These are phyloP conservation scores for Verticillium dahliae DNA, from an alignment of 2,329 filamentous ascomycete genomes.

Conservation along the genomic window DNA sequence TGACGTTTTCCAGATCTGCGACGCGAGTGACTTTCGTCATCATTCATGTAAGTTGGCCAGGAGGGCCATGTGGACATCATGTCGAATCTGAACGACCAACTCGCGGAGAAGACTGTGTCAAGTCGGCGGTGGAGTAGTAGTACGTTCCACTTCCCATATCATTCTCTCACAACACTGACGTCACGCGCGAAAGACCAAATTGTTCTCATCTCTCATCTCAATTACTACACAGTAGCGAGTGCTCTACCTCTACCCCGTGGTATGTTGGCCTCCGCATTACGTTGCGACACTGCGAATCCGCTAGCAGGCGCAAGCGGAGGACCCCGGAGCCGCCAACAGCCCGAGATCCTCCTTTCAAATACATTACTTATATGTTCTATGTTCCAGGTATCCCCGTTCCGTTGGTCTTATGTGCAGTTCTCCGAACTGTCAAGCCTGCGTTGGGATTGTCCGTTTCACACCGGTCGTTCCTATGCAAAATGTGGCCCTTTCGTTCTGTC, in stretches of 20 bases:
- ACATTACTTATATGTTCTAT: slow-evolving; percentile 12
- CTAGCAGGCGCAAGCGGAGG: slow-evolving; percentile 1
- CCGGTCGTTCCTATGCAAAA: slow-evolving; percentile 7
- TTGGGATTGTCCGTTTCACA: slow-evolving; percentile 7
- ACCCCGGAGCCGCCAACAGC: background rate
- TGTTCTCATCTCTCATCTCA: background rate
- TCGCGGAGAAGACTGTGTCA: no score
- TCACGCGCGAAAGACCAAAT: background rate
- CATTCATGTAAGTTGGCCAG: no score
- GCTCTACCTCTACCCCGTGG: slow-evolving; percentile 12
- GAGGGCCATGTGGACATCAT: no score
- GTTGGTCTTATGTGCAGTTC: slow-evolving; percentile 4
- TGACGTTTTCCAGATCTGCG: no score
- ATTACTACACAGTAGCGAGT: slow-evolving; percentile 11
- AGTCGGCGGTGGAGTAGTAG: no score
- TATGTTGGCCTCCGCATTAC: slow-evolving; percentile 4
- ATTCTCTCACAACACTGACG: background rate
- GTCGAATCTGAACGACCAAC: no score
- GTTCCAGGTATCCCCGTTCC: slow-evolving; percentile 3
- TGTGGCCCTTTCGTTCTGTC: background rate
- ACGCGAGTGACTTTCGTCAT: no score
- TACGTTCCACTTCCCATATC: no score
- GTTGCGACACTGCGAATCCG: background rate
- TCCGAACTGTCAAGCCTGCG: background rate
- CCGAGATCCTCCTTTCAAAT: background rate